These are phyloP conservation scores for Camelina sativa DNA, from an alignment of 345 rosid species.

Conservation along the genomic window DNA sequence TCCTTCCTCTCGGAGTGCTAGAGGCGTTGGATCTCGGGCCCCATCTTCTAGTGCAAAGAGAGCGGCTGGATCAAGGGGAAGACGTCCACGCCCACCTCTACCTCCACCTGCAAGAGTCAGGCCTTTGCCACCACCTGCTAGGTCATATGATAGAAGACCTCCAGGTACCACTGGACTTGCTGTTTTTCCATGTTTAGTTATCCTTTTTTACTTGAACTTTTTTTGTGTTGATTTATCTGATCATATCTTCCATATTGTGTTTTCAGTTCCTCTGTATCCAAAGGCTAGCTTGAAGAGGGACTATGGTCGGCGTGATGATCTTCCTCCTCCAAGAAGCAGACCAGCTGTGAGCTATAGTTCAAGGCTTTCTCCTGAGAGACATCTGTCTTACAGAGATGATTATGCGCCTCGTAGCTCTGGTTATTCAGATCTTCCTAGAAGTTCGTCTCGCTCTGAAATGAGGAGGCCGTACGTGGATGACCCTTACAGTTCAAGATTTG, in stretches of 20 bases:
- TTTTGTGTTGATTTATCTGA: slow-evolving; percentile 8
- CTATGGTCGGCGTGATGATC: slow-evolving; percentile 73
- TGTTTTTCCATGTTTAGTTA: slow-evolving; percentile 4
- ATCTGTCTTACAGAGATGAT: slow-evolving; percentile 76
- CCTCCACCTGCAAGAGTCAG: slow-evolving; percentile 73
- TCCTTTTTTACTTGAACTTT: background rate
- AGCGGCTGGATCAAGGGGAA: slow-evolving; percentile 63
- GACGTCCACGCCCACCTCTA: slow-evolving; percentile 74
- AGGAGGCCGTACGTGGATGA: slow-evolving; percentile 88
- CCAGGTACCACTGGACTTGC: slow-evolving; percentile 58
- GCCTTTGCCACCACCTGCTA: slow-evolving; percentile 66
- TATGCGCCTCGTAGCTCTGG: slow-evolving; percentile 73
- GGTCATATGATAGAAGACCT: slow-evolving; percentile 86
- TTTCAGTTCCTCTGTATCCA: slow-evolving; percentile 71
- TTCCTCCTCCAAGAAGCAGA: slow-evolving; percentile 85
- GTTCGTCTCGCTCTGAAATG: slow-evolving; percentile 63
- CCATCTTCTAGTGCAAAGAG: slow-evolving; percentile 65
- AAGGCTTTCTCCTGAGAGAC: slow-evolving; percentile 77
- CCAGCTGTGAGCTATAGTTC: slow-evolving; percentile 74
- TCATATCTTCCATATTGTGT: slow-evolving; percentile 22
- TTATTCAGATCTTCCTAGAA: slow-evolving; percentile 74
- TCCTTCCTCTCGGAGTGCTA: slow-evolving; percentile 49
- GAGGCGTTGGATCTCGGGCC: slow-evolving; percentile 59
- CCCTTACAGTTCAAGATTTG: slow-evolving; percentile 75
- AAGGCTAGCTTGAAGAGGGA: slow-evolving; percentile 86